Evolutionary conservation across 2,329 filamentous ascomycete species (phyloP), one percentile per base, ranked within the genome.

Genomic region (Magnaporthiopsis incrustans): DNA sequence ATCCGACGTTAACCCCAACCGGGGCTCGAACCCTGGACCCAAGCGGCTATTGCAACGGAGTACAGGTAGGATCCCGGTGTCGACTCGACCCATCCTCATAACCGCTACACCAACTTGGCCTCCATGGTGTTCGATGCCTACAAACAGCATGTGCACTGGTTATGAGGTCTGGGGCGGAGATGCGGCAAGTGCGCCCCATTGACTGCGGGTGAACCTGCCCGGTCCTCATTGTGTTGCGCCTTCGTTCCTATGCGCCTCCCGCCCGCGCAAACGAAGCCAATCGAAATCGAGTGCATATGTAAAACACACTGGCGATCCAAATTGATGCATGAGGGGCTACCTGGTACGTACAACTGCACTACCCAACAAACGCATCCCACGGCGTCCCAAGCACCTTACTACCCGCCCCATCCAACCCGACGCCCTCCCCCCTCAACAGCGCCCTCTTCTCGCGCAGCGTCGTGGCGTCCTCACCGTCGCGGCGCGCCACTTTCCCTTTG

Each of bases 371-470:
- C 44, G 18, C 44, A 53, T 53, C 44, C 44, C 44, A 86, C 1
- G 82, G 80, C n/a, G 81, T 79, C 10, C 85, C 87, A 10, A 88
- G 64, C 60, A 90, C 80, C 68, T 78, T 83, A 0, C 86, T 87
- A 50, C 79, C 79, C 15, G 73, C 79, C 71, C 5, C 57, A 12
- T 89, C 84, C 69, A 91, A 85, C 67, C 74, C 76, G 12, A 91
- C 85, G 1, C 89, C 89, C 74, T 91, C 89, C 1, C 76, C 78
- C 66, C 79, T 78, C 67, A 92, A 73, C 63, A 91, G 71, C 66
- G 74, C 73, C 71, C 84, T 80, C 79, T 91, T 91, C 75, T 87
- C 86, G 44, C 82, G 81, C 65, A 88, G 80, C 61, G 86, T 86
- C 61, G 86, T 86, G 65, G 84, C 81, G 1, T 85, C 85, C 68